phyloP scores from a whole-genome alignment of 306 rosid species.

The Cicer bijugum region DNA sequence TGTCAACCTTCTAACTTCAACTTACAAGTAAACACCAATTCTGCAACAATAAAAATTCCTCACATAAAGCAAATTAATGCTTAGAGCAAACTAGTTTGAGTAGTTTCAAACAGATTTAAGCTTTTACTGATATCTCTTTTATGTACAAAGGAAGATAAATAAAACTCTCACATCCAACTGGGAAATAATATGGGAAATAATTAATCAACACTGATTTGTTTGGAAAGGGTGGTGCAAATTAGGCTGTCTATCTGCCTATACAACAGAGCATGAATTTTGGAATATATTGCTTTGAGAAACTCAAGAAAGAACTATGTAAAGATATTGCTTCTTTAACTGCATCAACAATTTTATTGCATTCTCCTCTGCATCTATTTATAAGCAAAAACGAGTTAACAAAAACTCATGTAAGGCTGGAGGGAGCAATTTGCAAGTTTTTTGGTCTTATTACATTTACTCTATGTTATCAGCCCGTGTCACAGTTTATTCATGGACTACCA shows the following conservation, averaged over 20 bases:
- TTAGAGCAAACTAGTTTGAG: not conserved
- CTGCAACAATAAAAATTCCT: not conserved
- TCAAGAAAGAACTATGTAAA: not conserved
- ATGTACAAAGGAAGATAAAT: conserved; percentile 9
- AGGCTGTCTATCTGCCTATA: conserved; percentile 14
- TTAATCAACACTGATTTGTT: conserved; percentile 19
- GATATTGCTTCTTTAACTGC: conserved; percentile 5
- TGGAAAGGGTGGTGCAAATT: conserved; percentile 29
- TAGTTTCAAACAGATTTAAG: conserved; percentile 25
- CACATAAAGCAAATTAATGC: conserved; percentile 14
- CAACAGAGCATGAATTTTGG: conserved; percentile 36
- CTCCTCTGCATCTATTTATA: too few species aligned
- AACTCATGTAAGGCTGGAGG: too few species aligned
- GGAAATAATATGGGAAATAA: not conserved
- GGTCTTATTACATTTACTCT: too few species aligned
- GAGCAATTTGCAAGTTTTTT: too few species aligned
- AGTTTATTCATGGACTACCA: too few species aligned
- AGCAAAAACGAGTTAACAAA: too few species aligned
- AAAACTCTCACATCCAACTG: not conserved
- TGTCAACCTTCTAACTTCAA: not conserved
- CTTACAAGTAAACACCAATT: not conserved
- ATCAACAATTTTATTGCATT: too few species aligned
- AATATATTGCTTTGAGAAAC: conserved; percentile 26
- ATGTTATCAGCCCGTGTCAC: too few species aligned
- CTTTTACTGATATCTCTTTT: conserved; percentile 2